Evolutionary conservation across 495 filamentous ascomycete genomes (phyloP).

Genomic region (Neurospora sp.): DNA sequence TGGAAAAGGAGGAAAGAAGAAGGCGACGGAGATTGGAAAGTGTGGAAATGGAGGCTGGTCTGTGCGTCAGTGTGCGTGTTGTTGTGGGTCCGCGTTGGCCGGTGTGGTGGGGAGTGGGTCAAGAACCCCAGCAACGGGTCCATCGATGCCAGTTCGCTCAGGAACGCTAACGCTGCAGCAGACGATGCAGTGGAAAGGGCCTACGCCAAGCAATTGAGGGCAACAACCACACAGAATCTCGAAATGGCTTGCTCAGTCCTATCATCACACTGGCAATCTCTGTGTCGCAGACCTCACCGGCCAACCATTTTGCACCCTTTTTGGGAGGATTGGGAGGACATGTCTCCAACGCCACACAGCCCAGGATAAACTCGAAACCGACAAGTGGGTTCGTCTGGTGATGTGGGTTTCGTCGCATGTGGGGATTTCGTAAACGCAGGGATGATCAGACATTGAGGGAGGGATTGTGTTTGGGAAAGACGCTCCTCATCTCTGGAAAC

Average conservation of each 20-base stretch:
- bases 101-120: neutral
- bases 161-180: neutral
- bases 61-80: neutral
- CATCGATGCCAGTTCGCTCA: neutral
- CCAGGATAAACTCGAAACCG: neutral
- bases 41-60: neutral
- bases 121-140: neutral
- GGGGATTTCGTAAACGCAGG: neutral
- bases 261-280: neutral
- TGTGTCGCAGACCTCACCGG: neutral
- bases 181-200: neutral
- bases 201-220: neutral
- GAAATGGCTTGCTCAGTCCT: neutral
- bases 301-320: neutral
- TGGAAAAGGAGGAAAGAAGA: neutral
- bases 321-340: neutral
- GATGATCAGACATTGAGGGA: neutral
- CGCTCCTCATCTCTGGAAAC: neutral
- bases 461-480: neutral
- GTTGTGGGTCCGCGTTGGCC: neutral
- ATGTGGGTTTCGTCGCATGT: neutral
- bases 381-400: neutral
- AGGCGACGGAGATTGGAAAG: neutral
- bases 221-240: neutral
- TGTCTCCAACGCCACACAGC: neutral